Evolutionary conservation across 139 green algal species (phyloP).

Genomic region (Tetradesmus lagerheimii): DNA sequence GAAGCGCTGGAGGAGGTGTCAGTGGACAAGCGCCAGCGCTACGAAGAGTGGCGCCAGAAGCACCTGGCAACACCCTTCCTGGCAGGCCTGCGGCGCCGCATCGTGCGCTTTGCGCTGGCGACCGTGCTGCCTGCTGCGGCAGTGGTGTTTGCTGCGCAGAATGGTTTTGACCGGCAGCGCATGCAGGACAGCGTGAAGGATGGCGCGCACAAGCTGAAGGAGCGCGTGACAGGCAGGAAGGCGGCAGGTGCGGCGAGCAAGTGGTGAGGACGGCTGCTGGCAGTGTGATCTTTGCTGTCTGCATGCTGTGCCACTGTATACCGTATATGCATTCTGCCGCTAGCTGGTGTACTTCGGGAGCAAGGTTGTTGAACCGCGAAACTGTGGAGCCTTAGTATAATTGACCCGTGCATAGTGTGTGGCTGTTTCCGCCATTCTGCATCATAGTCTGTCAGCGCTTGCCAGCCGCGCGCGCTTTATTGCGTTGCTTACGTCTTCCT

Average conservation of each 20-base stretch:
- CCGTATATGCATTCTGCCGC: too few species aligned
- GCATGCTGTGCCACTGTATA: not conserved
- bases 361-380: too few species aligned
- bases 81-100: conserved; percentile 25
- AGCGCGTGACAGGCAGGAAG: not conserved
- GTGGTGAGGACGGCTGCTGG: not conserved
- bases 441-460: not conserved
- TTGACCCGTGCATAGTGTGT: too few species aligned
- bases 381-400: too few species aligned
- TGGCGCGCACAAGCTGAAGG: not conserved
- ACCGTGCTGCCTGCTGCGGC: conserved; percentile 38
- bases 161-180: conserved; percentile 23
- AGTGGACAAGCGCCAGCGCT: conserved; percentile 35
- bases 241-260: not conserved
- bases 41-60: conserved; percentile 38
- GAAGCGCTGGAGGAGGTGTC: conserved; percentile 44
- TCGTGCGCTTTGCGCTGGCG: conserved; percentile 25
- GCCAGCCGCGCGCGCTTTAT: too few species aligned
- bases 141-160: conserved; percentile 35
- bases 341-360: too few species aligned
- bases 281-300: not conserved
- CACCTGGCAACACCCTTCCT: conserved; percentile 36
- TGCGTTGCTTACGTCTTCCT: too few species aligned
- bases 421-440: too few species aligned
- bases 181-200: conserved; percentile 16